Evolutionary conservation across 257 asterid species (phyloP), one percentile per base, ranked within the genome.

Genomic region (Ajuga chamaepitys): DNA sequence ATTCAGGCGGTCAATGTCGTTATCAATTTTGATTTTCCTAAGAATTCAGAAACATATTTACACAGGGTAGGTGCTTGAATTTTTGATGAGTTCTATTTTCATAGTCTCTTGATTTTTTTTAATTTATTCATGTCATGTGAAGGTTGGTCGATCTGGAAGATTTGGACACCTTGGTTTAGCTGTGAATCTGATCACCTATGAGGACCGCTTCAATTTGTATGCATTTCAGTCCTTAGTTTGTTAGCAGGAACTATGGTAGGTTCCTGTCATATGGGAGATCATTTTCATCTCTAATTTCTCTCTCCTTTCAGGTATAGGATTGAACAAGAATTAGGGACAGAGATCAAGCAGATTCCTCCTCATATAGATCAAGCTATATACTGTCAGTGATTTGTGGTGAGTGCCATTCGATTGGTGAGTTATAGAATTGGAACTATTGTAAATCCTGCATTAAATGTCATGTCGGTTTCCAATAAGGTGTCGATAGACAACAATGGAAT

Each of bases 111-210:
- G 58, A 32, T 64, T 11, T 46, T 62, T 46, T 42, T 41, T 32
- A 22, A n/a, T 50, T 18, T 54, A 21, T 62, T 70, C 44, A 48
- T 70, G 70, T 65, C 41, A 12, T 67, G 17, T 47, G 67, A 69
- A 89, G 97, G 97, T 89, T 77, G 97, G 97, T 65, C 87, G 97
- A 70, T 89, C 97, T 2, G 97, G 97, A 74, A 83, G 97, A 77
- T 89, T 85, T 69, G 97, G 97, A 62, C 95, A 89, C 79, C 97
- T 89, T 80, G 97, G 97, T 38, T 74, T 89, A 59, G 97, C 97
- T 57, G 97, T 87, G 79, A 89, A 84, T 80, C 83, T 90, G 82
- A 87, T 87, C 65, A 87, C 96, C 67, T 90, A 66, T 18, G 97
- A 86, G 74, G 95, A 85, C 69, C 95, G 97, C 71, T 89, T 89